Base-by-base conservation (phyloP, 2,329 filamentous ascomycete species). In the Sarocladium brachiariae region DNA sequence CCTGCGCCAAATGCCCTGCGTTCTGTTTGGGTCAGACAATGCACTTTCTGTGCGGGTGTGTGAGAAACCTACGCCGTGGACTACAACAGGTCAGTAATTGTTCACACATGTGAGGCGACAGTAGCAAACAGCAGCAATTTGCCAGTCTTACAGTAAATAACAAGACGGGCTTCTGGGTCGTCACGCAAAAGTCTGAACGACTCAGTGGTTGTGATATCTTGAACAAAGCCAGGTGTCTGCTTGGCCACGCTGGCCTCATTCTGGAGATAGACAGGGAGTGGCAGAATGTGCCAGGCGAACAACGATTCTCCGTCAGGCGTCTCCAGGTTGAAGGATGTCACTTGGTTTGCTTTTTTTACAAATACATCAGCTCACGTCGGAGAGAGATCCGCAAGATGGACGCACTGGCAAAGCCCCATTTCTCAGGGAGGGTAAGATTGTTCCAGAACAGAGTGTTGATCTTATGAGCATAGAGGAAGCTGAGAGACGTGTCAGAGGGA, bases 221-320 rank as follows among this genome's bases (percentile, higher is more conserved):
- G 47, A 18, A 69, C 72, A 18, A 78, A 65, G 0, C 77, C 78
- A 2, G 70, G 65, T 3, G 5, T 13, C 56, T 81, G 75, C 4
- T 68, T 65, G 34, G 78, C 70, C 11, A 95, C 70, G 13, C 71
- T 70, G 19, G 74, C 68, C 60, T 95, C 86, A 58, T 95, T 78
- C 56, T 85, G 75, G 6, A 81, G 73, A 64, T 95, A 95, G 0
- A 89, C 71, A 49, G 85, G 81, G 6, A 95, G 68, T 0, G 92
- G 92, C 46, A 96, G 71, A 50, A 97, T 77, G 62, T 96, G 92
- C 92, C 92, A 97, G 23, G 87, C 87, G 62, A 93, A 95, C 16
- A 97, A 70, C 2, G 73, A 81, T 65, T 91, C 84, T 34, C 83
- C 81, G 64, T 96, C 91, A 1, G 81, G 72, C 0, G 89, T 93